Base-by-base conservation (phyloP, 306 rosid species). In the Ceratonia siliqua region DNA sequence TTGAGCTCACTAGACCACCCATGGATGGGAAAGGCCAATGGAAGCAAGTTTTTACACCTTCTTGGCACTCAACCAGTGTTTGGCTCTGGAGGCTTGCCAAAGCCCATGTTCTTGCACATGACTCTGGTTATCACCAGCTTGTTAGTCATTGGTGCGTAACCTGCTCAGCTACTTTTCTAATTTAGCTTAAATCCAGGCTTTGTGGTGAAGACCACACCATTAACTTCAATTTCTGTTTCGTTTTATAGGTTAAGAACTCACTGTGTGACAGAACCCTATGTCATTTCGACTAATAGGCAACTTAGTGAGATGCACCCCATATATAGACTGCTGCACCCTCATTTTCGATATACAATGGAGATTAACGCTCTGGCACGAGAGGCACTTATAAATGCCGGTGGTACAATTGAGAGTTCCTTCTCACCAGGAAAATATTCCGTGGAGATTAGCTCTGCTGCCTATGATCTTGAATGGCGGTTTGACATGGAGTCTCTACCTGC, bases 61-160 rank as follows among this genome's bases (percentile, higher is more conserved):
- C 74, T 45, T 90, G 90, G 91, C 85, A 90, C 68, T 83, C 96
- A 62, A 90, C 96, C 1, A 71, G 53, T 33, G 64, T 84, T 45
- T 92, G 98, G 98, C 90, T 92, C 2, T 92, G 98, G 98, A 87
- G 93, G 73, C 17, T 92, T 3, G 98, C 98, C 68, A 91, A 91
- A 75, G 86, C 90, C 63, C 97, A 88, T 80, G 98, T 89, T 66
- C 85, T 89, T 79, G 91, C 97, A 28, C 96, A 94, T 73, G 97
- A 94, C 82, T 75, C 97, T 49, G 91, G 92, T 53, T 80, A 88
- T 83, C 98, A 94, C 74, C 97, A 94, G 68, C 97, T 94, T 68
- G 91, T 94, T 67, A 83, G 81, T 70, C 97, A 94, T 70, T 94
- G 98, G 97, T 92, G 82, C 3, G 39, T 39, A 17, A 57, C 6